Percentiles rank a stretch among this genome's conserved stretches.
Evolutionary conservation across 352 stramenopile genomes (phyloP).

Genomic region (Peronospora destructor): DNA sequence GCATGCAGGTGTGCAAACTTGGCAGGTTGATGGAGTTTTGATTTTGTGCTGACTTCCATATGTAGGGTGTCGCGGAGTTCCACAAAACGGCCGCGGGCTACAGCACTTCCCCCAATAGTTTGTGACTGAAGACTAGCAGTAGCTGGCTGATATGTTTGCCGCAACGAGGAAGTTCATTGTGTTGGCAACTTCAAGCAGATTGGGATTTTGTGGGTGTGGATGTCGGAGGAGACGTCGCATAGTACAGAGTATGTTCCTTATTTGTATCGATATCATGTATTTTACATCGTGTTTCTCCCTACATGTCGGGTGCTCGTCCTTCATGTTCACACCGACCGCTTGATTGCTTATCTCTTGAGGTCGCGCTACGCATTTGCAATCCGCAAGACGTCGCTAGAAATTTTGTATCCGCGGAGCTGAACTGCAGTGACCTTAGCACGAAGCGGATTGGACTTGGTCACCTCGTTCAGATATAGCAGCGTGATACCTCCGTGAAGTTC

Average conservation of each 20-base stretch:
- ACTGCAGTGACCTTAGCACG: slow-evolving; percentile 61
- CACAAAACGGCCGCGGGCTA: slow-evolving; percentile 51
- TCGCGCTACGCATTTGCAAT: slow-evolving; percentile 44
- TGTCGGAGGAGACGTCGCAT: neutral
- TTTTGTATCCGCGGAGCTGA: slow-evolving; percentile 61
- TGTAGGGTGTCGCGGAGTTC: slow-evolving; percentile 64
- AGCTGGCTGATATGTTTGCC: no score
- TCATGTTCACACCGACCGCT: slow-evolving; percentile 1
- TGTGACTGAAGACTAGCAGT: slow-evolving; percentile 13
- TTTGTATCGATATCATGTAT: slow-evolving; percentile 27
- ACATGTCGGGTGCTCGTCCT: neutral
- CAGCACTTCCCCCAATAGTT: slow-evolving; percentile 32
- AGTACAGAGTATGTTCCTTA: slow-evolving; percentile 5
- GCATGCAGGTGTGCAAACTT: slow-evolving; percentile 42
- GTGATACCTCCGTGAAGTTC: slow-evolving; percentile 61
- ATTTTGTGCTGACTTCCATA: slow-evolving; percentile 6
- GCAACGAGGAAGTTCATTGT: no score
- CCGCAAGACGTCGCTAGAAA: slow-evolving; percentile 40
- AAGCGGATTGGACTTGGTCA: slow-evolving; percentile 75
- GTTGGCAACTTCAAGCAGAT: no score
- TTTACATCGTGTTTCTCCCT: slow-evolving; percentile 21
- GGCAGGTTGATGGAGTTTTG: neutral
- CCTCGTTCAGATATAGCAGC: slow-evolving; percentile 72
- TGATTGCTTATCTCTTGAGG: neutral
- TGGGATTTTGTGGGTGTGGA: neutral